A percentile compares a stretch with the other conserved stretches of the same genome.
Conservation (phyloP, 768 basidiomycete species). For the Xerocomellus chrysenteron region DNA sequence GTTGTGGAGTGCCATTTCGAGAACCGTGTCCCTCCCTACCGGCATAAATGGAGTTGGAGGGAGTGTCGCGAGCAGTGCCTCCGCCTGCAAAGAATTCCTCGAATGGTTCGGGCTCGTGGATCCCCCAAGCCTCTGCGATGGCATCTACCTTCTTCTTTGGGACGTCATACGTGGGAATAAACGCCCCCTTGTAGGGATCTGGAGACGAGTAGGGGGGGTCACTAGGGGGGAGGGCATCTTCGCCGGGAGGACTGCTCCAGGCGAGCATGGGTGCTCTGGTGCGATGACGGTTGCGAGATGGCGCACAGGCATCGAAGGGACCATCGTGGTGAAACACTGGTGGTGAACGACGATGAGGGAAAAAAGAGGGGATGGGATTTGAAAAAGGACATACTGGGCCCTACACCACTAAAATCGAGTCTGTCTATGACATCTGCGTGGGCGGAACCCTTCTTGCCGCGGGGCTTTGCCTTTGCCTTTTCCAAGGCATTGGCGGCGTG, state of each 20-base stretch:
- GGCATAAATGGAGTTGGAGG: slow-evolving; percentile 67
- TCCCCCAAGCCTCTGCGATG: slow-evolving; percentile 91
- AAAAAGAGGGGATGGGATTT: neutral
- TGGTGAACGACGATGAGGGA: neutral
- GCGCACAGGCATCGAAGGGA: slow-evolving; percentile 89
- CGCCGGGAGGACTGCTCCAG: slow-evolving; percentile 51
- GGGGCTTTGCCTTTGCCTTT: slow-evolving; percentile 48
- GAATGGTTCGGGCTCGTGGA: slow-evolving; percentile 87
- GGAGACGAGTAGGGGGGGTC: slow-evolving; percentile 53
- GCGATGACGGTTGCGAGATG: slow-evolving; percentile 80
- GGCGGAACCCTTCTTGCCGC: slow-evolving; percentile 68
- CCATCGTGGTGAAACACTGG: slow-evolving; percentile 92
- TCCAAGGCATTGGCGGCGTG: slow-evolving; percentile 40
- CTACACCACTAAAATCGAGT: slow-evolving; percentile 82
- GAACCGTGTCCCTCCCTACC: slow-evolving; percentile 51
- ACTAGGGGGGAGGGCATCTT: slow-evolving; percentile 40
- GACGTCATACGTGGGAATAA: slow-evolving; percentile 52
- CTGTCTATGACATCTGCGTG: slow-evolving; percentile 91
- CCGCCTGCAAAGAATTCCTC: slow-evolving; percentile 89
- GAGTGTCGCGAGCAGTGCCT: slow-evolving; percentile 53
- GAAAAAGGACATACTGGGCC: slow-evolving; percentile 61
- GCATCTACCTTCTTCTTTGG: slow-evolving; percentile 86
- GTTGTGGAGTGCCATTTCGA: slow-evolving; percentile 37
- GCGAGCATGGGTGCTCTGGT: slow-evolving; percentile 82
- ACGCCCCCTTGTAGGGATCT: slow-evolving; percentile 40